Base-by-base conservation (phyloP, 179 eudicot genomes). In the Heliamphora pulchella region DNA sequence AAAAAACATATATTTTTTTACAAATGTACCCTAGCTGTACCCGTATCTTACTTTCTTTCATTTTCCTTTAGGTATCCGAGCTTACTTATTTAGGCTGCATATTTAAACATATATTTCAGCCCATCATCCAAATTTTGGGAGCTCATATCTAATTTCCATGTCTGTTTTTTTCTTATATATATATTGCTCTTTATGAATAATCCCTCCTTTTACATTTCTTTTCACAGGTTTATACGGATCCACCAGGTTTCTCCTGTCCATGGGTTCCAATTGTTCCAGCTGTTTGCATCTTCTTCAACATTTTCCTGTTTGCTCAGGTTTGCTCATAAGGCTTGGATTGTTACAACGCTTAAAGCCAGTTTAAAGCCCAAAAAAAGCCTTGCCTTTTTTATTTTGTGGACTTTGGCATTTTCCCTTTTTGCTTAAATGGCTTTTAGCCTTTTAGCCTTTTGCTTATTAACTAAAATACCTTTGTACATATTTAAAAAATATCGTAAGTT, bases 271-370 rank as follows among this genome's bases (percentile, higher is more conserved):
- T 93, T 79, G 82, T 94, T 63, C 98, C 98, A 58, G 89, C 96
- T 80, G 74, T 91, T 77, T 93, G 97, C 92, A 91, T 95, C 79
- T 91, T 91, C 82, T 81, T 93, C 89, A 95, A 95, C 87, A 89
- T 94, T 50, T 94, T 94, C 87, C 84, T 94, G 74, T 89, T 91
- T 84, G 97, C 97, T 85, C 98, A 94, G 98, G 98, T 94, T 77
- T 78, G 86, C 48, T 15, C 59, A n/a, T 44, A 0, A n/a, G 8
- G 10, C 31, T 31, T 31, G 31, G 31, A 31, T 31, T 31, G 31
- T 31, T 31, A 31, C 31, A 31, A 31, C 31, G 31, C 31, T 31
- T 31, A 31, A 31, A 31, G 31, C 31, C 31, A 31, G 31, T 31
- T 31, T 31, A 31, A 31, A 31, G 31, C 31, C 31, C 31, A 31